Evolutionary conservation across 176 grass and related monocot species (phyloP).

Genomic region (Thalia dealbata): DNA sequence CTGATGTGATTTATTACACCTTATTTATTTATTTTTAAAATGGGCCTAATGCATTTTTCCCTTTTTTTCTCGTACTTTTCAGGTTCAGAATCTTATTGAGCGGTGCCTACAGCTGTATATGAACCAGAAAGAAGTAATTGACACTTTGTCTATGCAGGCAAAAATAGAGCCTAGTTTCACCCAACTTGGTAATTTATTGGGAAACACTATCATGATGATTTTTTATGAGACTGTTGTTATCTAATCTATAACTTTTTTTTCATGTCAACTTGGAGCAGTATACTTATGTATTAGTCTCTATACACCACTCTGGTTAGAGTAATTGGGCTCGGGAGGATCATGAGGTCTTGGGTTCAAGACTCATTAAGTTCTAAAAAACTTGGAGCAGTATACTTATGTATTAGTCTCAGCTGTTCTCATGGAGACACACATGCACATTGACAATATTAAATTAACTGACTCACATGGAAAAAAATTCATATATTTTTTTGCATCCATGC

Average conservation of each 20-base stretch:
- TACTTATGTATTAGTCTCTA: background rate
- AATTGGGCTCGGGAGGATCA: too few species aligned
- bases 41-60: background rate
- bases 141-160: conserved; percentile 60
- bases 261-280: background rate
- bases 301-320: too few species aligned
- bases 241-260: background rate
- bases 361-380: too few species aligned
- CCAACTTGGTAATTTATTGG: conserved; percentile 75
- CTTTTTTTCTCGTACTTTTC: conserved; percentile 17
- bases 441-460: background rate
- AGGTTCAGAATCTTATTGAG: conserved; percentile 99
- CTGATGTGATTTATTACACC: background rate
- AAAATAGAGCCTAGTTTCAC: conserved; percentile 99
- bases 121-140: conserved; percentile 95
- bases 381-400: background rate
- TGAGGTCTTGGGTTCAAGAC: too few species aligned
- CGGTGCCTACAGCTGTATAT: conserved; percentile 97
- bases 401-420: background rate
- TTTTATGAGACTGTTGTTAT: background rate
- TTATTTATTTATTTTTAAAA: background rate
- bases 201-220: background rate
- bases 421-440: background rate
- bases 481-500: background rate
- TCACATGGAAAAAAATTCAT: background rate